phyloP scores from a whole-genome alignment of 495 filamentous ascomycete genomes.

The Pseudotulostoma volvatum region DNA sequence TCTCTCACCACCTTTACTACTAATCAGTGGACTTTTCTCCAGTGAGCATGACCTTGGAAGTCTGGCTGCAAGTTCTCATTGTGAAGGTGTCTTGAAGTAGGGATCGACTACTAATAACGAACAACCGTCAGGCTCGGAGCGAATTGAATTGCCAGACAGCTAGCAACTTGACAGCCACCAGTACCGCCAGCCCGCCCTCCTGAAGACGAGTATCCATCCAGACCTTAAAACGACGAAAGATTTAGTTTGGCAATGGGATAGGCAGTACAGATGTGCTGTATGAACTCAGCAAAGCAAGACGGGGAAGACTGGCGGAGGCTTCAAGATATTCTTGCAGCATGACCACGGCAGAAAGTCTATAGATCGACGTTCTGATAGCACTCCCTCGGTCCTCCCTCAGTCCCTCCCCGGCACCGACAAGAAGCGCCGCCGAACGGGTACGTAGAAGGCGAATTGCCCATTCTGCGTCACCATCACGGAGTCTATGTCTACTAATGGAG shows the following conservation, averaged over 20 bases:
- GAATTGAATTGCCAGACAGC: too few relatives aligned
- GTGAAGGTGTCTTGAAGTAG: too few relatives aligned
- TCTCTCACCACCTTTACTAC: too few relatives aligned
- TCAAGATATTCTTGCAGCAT: background rate
- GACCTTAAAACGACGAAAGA: background rate
- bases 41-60: too few relatives aligned
- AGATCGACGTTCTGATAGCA: background rate
- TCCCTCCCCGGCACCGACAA: too few relatives aligned
- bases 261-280: background rate
- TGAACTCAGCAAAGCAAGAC: background rate
- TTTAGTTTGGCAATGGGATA: background rate
- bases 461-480: background rate
- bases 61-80: too few relatives aligned
- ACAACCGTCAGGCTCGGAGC: too few relatives aligned
- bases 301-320: background rate
- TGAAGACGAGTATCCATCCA: background rate
- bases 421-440: background rate
- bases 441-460: background rate
- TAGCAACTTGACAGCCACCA: too few relatives aligned
- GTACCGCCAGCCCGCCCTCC: background rate
- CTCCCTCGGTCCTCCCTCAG: too few relatives aligned
- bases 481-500: background rate
- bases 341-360: background rate
- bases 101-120: too few relatives aligned
- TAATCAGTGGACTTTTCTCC: too few relatives aligned